Conservation (phyloP, 75 land plant genomes). For the Sequoia sempervirens region DNA sequence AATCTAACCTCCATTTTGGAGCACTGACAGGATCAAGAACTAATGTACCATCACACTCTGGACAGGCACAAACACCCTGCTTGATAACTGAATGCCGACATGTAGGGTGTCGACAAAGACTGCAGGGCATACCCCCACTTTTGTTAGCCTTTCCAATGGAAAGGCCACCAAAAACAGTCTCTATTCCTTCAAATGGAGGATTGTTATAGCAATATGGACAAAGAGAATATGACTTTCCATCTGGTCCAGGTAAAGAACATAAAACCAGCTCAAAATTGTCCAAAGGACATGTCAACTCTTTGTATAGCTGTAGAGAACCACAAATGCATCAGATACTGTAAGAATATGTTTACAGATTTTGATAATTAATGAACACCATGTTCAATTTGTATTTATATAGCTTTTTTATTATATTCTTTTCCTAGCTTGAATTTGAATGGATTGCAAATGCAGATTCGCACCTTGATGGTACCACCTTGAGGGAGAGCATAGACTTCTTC, state of each 20-base stretch:
- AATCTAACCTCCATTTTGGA: constrained; percentile 93
- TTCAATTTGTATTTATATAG: not conserved
- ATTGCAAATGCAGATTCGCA: constrained; percentile 18
- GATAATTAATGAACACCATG: not conserved
- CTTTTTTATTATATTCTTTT: not conserved
- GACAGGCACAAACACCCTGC: constrained; percentile 98
- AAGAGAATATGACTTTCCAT: constrained; percentile 87
- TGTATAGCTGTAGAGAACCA: constrained; percentile 67
- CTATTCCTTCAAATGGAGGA: constrained; percentile 91
- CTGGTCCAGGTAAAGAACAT: constrained; percentile 82
- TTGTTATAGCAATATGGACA: constrained; percentile 95
- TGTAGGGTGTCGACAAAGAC: constrained; percentile 89
- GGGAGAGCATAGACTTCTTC: constrained; percentile 95
- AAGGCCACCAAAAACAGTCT: constrained; percentile 34
- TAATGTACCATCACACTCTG: constrained; percentile 87
- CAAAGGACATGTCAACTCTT: constrained; percentile 88
- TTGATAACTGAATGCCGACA: constrained; percentile 82
- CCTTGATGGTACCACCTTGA: constrained; percentile 85
- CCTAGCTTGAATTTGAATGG: not conserved
- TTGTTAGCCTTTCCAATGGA: constrained; percentile 35
- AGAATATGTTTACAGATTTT: not conserved
- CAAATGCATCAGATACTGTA: not conserved
- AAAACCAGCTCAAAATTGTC: constrained; percentile 89
- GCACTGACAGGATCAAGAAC: constrained; percentile 95
- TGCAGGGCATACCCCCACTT: constrained; percentile 93